Conservation (phyloP, 148 eudicot genomes). For the Rhododendron vialii region DNA sequence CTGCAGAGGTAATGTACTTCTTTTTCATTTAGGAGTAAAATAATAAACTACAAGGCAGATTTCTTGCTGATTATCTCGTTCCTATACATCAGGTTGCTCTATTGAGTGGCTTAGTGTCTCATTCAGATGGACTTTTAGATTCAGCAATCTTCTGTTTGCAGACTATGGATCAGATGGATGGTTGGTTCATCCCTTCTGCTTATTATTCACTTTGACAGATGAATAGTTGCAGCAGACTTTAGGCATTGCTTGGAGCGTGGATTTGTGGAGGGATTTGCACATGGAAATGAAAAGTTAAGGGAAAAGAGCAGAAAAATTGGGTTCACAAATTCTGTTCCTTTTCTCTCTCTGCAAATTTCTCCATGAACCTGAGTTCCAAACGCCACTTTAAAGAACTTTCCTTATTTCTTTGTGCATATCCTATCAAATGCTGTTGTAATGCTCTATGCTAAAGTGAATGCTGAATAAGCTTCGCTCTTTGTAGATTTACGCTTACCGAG, state of each 20-base stretch:
- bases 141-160: conserved; percentile 54
- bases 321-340: background rate
- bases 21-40: background rate
- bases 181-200: conserved; percentile 29
- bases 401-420: background rate
- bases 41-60: background rate
- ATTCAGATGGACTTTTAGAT: conserved; percentile 61
- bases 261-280: background rate
- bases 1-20: conserved; percentile 55
- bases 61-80: conserved; percentile 7
- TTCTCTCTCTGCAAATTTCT: background rate
- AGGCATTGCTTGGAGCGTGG: background rate
- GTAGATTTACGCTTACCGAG: conserved; percentile 27
- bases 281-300: background rate
- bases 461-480: conserved; percentile 17
- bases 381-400: background rate
- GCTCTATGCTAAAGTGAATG: conserved; percentile 8
- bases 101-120: conserved; percentile 56
- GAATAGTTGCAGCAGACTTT: background rate
- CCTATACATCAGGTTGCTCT: conserved; percentile 50
- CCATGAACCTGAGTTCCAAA: background rate
- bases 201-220: background rate
- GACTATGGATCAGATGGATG: conserved; percentile 30
- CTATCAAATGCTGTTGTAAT: background rate
- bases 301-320: background rate